Conservation (phyloP, 2,329 filamentous ascomycete species). For the Arthrobotrys musiformis region DNA sequence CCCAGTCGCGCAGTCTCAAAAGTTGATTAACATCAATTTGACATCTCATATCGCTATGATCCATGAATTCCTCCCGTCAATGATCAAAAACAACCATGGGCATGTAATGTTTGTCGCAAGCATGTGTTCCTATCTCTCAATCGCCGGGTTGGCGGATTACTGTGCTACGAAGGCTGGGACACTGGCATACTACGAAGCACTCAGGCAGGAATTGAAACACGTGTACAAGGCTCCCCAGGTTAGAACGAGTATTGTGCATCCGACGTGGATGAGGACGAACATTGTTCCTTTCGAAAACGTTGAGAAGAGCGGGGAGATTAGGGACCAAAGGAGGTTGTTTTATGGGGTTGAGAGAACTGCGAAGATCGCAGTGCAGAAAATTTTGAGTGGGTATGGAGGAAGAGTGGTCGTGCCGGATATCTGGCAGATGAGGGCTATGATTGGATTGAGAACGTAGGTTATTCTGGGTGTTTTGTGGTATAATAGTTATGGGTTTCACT, state of each 20-base stretch:
- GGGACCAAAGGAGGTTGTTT: constrained; percentile 22
- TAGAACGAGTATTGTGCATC: constrained; percentile 73
- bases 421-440: constrained; percentile 12
- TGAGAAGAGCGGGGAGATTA: constrained; percentile 9
- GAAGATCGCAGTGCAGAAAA: constrained; percentile 3
- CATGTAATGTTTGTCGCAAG: constrained; percentile 77
- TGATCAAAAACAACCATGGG: constrained; percentile 74
- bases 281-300: constrained; percentile 31
- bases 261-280: constrained; percentile 70
- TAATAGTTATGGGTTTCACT: background rate
- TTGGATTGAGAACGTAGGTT: constrained; percentile 39
- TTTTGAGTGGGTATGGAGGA: constrained; percentile 41
- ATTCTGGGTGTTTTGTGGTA: background rate
- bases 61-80: constrained; percentile 74
- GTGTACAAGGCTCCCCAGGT: constrained; percentile 72
- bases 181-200: constrained; percentile 74
- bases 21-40: constrained; percentile 74
- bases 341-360: constrained; percentile 28
- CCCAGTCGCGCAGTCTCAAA: constrained; percentile 28
- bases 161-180: constrained; percentile 74
- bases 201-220: constrained; percentile 70
- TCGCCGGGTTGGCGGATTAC: constrained; percentile 75
- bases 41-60: constrained; percentile 74
- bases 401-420: constrained; percentile 37
- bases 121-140: constrained; percentile 70